These are phyloP conservation scores for Solanum bulbocastanum DNA, from an alignment of 257 asterid species.

Conservation along the genomic window DNA sequence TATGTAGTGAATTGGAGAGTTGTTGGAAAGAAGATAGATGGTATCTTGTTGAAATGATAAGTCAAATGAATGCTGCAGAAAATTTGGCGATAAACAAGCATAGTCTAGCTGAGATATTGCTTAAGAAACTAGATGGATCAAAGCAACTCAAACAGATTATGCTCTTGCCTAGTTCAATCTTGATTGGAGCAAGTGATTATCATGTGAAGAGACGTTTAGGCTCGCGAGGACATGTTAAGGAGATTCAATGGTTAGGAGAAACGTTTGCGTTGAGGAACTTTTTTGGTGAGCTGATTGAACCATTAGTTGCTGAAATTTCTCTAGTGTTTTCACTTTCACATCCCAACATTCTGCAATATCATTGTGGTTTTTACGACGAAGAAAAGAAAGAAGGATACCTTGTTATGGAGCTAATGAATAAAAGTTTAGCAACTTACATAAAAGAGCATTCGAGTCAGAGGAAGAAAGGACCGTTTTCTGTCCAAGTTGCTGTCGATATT, in stretches of 20 bases:
- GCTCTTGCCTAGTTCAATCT: constrained; percentile 32
- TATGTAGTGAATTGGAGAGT: constrained; percentile 35
- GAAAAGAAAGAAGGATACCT: constrained; percentile 72
- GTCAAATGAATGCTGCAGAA: constrained; percentile 14
- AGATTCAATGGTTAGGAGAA: constrained; percentile 89
- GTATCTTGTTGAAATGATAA: constrained; percentile 39
- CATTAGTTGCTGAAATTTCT: constrained; percentile 38
- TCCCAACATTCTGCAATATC: constrained; percentile 61
- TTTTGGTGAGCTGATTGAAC: constrained; percentile 42
- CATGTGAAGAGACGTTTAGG: constrained; percentile 56
- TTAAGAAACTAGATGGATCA: constrained; percentile 30
- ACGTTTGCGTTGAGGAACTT: constrained; percentile 57
- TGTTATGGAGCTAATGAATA: constrained; percentile 77
- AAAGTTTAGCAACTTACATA: constrained; percentile 42
- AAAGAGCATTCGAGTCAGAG: constrained; percentile 52
- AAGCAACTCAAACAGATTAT: constrained; percentile 3
- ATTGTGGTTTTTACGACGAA: constrained; percentile 67
- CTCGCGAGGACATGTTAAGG: constrained; percentile 55
- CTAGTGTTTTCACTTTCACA: constrained; percentile 50
- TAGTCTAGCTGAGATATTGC: constrained; percentile 37
- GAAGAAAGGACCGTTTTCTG: constrained; percentile 45
- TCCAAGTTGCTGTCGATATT: constrained; percentile 61
- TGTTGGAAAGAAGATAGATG: constrained; percentile 69
- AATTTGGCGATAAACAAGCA: constrained; percentile 28
- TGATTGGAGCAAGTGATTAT: constrained; percentile 51